Evolutionary conservation across 371 early-diverging fungal genomes (phyloP), one percentile per base, ranked within the genome.

Genomic region (Syncephalis fuscata): DNA sequence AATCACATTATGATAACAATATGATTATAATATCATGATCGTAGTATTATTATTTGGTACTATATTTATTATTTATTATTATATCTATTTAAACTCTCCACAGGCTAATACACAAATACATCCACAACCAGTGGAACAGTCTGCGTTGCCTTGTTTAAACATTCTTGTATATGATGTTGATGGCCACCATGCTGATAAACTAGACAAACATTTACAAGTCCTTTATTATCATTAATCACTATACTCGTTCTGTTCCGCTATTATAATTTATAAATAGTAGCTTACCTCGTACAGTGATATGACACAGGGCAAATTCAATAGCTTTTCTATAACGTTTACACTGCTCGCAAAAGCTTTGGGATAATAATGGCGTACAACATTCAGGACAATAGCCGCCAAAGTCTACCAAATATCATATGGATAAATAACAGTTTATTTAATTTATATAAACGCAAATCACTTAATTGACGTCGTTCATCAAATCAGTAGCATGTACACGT

Each of bases 141-240:
- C 63, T 7, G 47, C 58, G 51, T 71, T 70, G 40, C 46, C 42
- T 10, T 58, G 61, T 15, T 58, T 49, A 68, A 87, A 87, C 86
- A 86, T 24, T 70, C 78, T 45, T 62, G 57, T 58, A 85, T 57
- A 63, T 84, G 85, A 15, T 65, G 62, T 26, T 75, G 53, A 58
- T 85, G 86, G 0, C 89, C 89, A 9, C 89, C 89, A 66, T 89
- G 89, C 17, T 70, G 71, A 61, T 87, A 89, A 22, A 68, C 68
- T 19, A 70, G 49, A 59, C 89, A 89, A 32, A 79, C 80, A 46
- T 66, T 78, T 20, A 75, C 65, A 2, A 75, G 48, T 1, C 82
- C 80, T 49, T 36, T 20, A 41, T 32, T n/a, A n/a, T n/a, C n/a
- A n/a, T n/a, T n/a, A n/a, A n/a, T n/a, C n/a, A n/a, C n/a, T n/a